These are phyloP conservation scores for Aspergillus panamensis DNA, from an alignment of 495 filamentous ascomycete genomes.

Conservation along the genomic window DNA sequence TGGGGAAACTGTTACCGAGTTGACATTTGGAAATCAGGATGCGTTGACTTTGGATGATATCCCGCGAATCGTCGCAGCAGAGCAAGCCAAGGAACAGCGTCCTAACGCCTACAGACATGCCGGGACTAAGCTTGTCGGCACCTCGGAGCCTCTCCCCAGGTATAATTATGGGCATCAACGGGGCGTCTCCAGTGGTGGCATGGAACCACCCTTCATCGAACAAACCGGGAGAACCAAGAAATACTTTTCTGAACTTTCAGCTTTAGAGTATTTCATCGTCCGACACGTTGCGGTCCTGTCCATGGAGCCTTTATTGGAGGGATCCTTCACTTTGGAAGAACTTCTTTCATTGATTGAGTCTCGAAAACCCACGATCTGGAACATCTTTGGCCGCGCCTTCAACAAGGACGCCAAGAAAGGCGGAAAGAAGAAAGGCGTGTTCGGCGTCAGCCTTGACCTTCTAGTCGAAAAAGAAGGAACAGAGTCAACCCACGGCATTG, in stretches of 20 bases:
- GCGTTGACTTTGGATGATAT: slow-evolving; percentile 94
- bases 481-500: slow-evolving; percentile 93
- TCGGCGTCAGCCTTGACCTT: slow-evolving; percentile 77
- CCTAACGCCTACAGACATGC: slow-evolving; percentile 78
- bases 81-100: slow-evolving; percentile 89
- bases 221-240: slow-evolving; percentile 53
- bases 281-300: slow-evolving; percentile 91
- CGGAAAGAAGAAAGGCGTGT: slow-evolving; percentile 88
- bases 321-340: slow-evolving; percentile 89
- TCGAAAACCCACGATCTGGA: slow-evolving; percentile 92
- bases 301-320: slow-evolving; percentile 90
- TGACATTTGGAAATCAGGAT: slow-evolving; percentile 86
- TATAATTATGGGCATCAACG: slow-evolving; percentile 75
- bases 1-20: slow-evolving; percentile 66
- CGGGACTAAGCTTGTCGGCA: slow-evolving; percentile 65
- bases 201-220: slow-evolving; percentile 37
- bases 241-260: slow-evolving; percentile 95
- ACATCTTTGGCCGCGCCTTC: slow-evolving; percentile 95
- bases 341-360: slow-evolving; percentile 93
- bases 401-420: slow-evolving; percentile 72
- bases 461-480: slow-evolving; percentile 91
- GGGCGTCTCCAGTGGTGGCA: slow-evolving; percentile 65
- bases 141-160: slow-evolving; percentile 60
- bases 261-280: slow-evolving; percentile 95
- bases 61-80: slow-evolving; percentile 91